phyloP scores from a whole-genome alignment of 176 grass and related monocot genomes.

The Aegilops umbellulata region DNA sequence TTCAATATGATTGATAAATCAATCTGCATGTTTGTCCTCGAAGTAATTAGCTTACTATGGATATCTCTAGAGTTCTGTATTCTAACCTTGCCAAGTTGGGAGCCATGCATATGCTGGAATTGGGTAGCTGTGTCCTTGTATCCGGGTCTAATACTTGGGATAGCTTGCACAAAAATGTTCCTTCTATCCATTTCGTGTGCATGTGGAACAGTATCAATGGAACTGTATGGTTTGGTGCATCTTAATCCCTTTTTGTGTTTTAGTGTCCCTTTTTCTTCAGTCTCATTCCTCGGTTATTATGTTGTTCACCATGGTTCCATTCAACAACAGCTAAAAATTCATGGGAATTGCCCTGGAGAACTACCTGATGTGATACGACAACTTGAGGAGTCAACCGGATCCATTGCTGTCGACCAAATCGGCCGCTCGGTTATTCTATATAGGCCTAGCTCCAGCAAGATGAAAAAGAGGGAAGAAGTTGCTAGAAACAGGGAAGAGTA shows the following conservation, averaged over 20 bases:
- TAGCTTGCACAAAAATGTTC: background rate
- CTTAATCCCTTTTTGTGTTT: constrained; percentile 12
- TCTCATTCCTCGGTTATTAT: background rate
- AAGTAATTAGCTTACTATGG: background rate
- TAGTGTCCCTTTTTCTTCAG: background rate
- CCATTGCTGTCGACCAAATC: constrained; percentile 63
- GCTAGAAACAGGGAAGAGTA: constrained; percentile 38
- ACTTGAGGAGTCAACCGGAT: constrained; percentile 91
- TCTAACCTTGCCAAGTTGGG: background rate
- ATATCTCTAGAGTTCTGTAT: background rate
- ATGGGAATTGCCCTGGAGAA: constrained; percentile 77
- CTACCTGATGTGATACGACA: constrained; percentile 63
- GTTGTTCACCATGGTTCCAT: constrained; percentile 17
- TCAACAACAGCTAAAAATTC: constrained; percentile 78
- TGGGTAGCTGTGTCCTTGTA: background rate
- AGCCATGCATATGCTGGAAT: background rate
- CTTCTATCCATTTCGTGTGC: background rate
- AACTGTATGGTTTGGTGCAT: constrained; percentile 5
- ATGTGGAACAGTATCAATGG: background rate
- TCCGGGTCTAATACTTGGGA: background rate
- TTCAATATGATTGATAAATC: background rate
- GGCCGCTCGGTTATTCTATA: constrained; percentile 90
- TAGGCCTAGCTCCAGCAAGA: constrained; percentile 85
- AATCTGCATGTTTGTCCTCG: constrained; percentile 1
- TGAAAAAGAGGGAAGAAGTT: constrained; percentile 59